These are phyloP conservation scores for Thermothelomyces thermophilus DNA, from an alignment of 2,329 filamentous ascomycete species.

Conservation along the genomic window DNA sequence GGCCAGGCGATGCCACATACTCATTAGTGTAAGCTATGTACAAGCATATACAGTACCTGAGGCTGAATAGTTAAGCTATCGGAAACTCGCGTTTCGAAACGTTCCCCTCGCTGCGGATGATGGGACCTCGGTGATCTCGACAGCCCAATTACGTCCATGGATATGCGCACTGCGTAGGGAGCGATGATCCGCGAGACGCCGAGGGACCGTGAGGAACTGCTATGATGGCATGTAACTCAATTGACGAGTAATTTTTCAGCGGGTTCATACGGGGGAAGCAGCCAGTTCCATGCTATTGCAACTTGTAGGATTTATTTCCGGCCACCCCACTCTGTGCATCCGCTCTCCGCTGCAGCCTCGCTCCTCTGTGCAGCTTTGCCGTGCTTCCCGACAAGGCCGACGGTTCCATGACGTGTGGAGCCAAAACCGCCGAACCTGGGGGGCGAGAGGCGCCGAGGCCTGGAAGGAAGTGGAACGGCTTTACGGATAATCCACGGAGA, in stretches of 20 bases:
- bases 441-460: neutral
- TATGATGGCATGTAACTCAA: neutral
- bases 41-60: too few relatives aligned
- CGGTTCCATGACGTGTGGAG: slow-evolving; percentile 8
- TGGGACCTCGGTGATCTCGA: too few relatives aligned
- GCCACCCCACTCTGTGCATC: slow-evolving; percentile 1
- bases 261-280: neutral
- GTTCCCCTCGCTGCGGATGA: too few relatives aligned
- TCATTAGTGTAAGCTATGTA: too few relatives aligned
- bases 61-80: too few relatives aligned
- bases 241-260: neutral
- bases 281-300: neutral
- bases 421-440: neutral
- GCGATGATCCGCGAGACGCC: neutral
- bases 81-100: too few relatives aligned
- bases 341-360: neutral
- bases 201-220: neutral
- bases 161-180: too few relatives aligned
- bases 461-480: neutral
- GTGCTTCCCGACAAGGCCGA: slow-evolving; percentile 8
- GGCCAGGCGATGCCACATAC: too few relatives aligned
- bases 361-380: neutral
- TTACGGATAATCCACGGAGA: too few relatives aligned
- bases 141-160: too few relatives aligned
- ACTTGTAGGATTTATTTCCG: neutral